These are phyloP conservation scores for Melanomma pulvis-pyrius DNA, from an alignment of 495 filamentous ascomycete species.

Conservation along the genomic window DNA sequence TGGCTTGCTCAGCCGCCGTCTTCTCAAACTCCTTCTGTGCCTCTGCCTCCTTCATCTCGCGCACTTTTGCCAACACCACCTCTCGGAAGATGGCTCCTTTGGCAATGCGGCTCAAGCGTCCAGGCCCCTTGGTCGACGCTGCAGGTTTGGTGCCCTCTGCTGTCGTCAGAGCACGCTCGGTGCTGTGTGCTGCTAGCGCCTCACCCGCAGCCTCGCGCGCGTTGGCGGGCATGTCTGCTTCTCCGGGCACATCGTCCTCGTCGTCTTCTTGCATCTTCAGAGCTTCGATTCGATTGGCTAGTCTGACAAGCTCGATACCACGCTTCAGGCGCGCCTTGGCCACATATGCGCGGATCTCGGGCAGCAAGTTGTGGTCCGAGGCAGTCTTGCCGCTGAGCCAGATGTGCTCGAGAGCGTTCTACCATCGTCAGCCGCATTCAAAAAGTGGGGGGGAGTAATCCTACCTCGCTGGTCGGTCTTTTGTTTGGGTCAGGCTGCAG, in stretches of 20 bases:
- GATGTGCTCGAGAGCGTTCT: slow-evolving; percentile 78
- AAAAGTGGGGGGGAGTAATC: background rate
- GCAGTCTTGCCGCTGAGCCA: slow-evolving; percentile 93
- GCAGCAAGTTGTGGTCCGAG: slow-evolving; percentile 92
- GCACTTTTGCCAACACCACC: slow-evolving; percentile 95
- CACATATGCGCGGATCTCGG: slow-evolving; percentile 94
- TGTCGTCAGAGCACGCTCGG: slow-evolving; percentile 43
- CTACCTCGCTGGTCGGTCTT: slow-evolving; percentile 75
- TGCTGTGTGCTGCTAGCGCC: slow-evolving; percentile 42
- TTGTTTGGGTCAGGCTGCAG: slow-evolving; percentile 78
- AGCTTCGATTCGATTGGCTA: slow-evolving; percentile 94
- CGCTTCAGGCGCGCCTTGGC: slow-evolving; percentile 86
- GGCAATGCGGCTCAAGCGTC: slow-evolving; percentile 72
- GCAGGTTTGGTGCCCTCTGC: slow-evolving; percentile 34
- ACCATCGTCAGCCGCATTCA: slow-evolving; percentile 4
- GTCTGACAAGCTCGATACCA: slow-evolving; percentile 95
- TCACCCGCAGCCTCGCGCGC: slow-evolving; percentile 46
- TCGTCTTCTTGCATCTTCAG: slow-evolving; percentile 96
- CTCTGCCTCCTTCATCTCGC: slow-evolving; percentile 87
- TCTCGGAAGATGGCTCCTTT: slow-evolving; percentile 94
- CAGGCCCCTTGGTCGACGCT: slow-evolving; percentile 53
- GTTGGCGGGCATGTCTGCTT: slow-evolving; percentile 65
- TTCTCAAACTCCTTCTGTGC: slow-evolving; percentile 51
- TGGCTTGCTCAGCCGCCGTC: slow-evolving; percentile 33
- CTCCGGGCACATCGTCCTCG: slow-evolving; percentile 68